Base-by-base conservation (phyloP, 1,284 basidiomycete genomes). In the Cystobasidium sp. region DNA sequence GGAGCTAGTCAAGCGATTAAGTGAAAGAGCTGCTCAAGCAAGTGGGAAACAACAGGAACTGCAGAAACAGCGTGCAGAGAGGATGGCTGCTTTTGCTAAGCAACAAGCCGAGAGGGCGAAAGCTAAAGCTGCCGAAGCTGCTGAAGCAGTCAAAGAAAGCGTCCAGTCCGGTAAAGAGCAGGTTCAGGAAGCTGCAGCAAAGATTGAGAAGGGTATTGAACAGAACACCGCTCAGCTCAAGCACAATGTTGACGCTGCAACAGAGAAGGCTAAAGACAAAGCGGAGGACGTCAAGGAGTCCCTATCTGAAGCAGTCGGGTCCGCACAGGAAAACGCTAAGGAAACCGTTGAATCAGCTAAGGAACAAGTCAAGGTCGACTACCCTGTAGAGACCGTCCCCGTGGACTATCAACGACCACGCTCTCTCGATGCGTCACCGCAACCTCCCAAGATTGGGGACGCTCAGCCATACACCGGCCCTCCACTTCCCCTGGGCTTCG, bases 401-500 rank as follows among this genome's bases (percentile, higher is more conserved):
- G 63, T 77, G 31, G 78, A 76, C 63, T 77, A 76, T n/a, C 78
- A 80, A 63, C 75, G 75, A 16, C 77, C 78, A 6, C 77, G 79
- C 37, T 55, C 78, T 49, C 69, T 80, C 66, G 77, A 77, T 52
- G 79, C 79, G 7, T 76, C 76, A 22, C 79, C 79, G 9, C 74
- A 80, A 47, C 75, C 79, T n/a, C 77, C 77, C 18, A 75, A 76
- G 55, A 70, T 76, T 58, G 66, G 62, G 1, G 70, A 76, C 22
- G 20, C 52, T 8, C 84, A 86, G 75, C 83, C 91, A 39, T 95
- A 94, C 81, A 83, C 84, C 52, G 86, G 83, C 16, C 81, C 82
- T 47, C 88, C 90, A n/a, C 86, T 97, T 47, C 94, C 94, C 24
- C 83, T 97, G 69, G 94, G 94, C 7, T 92, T 91, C 81, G 93